Evolutionary conservation across 495 filamentous ascomycete species (phyloP).

Genomic region (Beverwykella pulmonaria): DNA sequence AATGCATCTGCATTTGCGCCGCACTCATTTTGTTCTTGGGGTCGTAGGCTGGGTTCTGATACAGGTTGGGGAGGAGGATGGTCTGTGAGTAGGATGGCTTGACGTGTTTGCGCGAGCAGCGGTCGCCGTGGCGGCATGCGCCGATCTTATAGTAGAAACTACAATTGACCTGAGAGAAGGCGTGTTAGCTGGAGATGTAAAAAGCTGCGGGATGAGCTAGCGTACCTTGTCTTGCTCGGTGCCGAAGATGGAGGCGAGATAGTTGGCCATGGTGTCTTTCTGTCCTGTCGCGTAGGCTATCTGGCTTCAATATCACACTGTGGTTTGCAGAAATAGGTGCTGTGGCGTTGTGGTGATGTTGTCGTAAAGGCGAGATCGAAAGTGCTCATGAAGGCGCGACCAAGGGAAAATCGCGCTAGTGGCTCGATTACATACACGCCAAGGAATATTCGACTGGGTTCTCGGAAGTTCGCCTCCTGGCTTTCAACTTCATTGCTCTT

Average conservation of each 20-base stretch:
- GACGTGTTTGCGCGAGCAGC: conserved; percentile 96
- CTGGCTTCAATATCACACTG: not conserved
- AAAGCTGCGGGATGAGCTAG: not conserved
- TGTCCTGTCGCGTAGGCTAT: not conserved
- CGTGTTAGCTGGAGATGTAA: conserved; percentile 17
- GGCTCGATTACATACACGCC: not conserved
- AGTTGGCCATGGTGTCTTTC: conserved; percentile 75
- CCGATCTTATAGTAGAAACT: conserved; percentile 97
- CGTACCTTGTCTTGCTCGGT: conserved; percentile 95
- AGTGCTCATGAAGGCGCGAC: not conserved
- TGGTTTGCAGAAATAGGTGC: not conserved
- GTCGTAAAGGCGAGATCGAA: not conserved
- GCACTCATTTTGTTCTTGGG: conserved; percentile 95
- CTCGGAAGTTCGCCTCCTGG: too few relatives aligned
- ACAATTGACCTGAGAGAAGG: conserved; percentile 57
- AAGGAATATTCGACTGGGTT: conserved; percentile 13
- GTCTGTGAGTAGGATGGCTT: conserved; percentile 98
- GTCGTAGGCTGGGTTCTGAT: conserved; percentile 98
- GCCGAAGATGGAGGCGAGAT: conserved; percentile 98
- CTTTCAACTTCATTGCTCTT: too few relatives aligned
- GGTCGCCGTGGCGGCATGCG: conserved; percentile 96
- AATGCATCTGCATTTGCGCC: conserved; percentile 94
- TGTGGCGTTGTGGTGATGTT: not conserved
- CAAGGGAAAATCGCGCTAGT: not conserved
- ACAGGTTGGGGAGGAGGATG: conserved; percentile 95